phyloP scores from a whole-genome alignment of 2,329 filamentous ascomycete species.

The Neurospora sp. region DNA sequence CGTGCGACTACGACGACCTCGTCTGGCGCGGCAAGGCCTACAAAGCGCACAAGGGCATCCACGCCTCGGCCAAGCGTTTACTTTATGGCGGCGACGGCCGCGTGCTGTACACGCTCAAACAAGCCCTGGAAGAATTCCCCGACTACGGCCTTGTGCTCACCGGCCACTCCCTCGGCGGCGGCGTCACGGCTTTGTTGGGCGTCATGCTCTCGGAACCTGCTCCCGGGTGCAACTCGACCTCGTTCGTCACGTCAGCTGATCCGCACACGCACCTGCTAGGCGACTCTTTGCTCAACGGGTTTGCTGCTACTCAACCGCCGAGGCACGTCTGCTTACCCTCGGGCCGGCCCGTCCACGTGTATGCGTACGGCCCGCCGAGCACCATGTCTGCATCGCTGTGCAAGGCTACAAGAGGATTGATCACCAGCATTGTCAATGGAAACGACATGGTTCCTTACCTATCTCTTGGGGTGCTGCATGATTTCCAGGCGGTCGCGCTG shows the following conservation, averaged over 20 bases:
- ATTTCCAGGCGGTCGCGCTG: constrained; percentile 61
- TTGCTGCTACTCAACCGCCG: constrained; percentile 5
- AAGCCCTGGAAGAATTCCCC: constrained; percentile 54
- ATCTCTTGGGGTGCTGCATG: constrained; percentile 63
- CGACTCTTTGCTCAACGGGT: constrained; percentile 11
- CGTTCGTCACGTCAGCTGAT: constrained; percentile 51
- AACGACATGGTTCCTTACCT: constrained; percentile 65
- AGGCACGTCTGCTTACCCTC: constrained; percentile 46
- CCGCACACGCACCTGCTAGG: constrained; percentile 31
- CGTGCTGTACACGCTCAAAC: constrained; percentile 55
- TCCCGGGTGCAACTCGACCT: constrained; percentile 29
- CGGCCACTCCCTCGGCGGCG: constrained; percentile 60
- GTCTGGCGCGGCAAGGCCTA: constrained; percentile 53
- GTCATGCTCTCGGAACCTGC: constrained; percentile 60
- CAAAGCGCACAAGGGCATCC: constrained; percentile 65
- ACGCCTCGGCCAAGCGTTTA: constrained; percentile 58
- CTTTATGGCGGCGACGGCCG: constrained; percentile 57
- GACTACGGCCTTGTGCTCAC: constrained; percentile 62
- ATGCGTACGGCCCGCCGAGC: constrained; percentile 66
- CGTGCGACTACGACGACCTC: constrained; percentile 61
- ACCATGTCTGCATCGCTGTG: constrained; percentile 62
- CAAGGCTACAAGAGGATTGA: constrained; percentile 59
- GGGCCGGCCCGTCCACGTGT: constrained; percentile 65
- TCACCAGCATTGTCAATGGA: constrained; percentile 65
- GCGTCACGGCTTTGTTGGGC: constrained; percentile 58